Conservation (phyloP, 2,329 filamentous ascomycete genomes). For the Zasmidium cellare region DNA sequence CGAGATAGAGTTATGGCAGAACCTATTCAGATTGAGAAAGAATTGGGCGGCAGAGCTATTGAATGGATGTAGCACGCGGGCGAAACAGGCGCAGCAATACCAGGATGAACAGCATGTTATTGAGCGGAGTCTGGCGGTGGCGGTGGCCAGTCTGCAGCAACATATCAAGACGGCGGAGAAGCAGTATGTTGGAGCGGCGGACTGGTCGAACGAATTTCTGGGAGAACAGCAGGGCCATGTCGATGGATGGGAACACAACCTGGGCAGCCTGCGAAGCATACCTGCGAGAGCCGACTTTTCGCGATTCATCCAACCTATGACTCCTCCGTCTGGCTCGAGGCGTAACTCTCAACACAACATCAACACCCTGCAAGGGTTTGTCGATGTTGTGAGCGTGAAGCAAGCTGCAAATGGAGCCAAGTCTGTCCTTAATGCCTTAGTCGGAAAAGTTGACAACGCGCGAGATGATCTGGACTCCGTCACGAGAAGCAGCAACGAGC, state of each 20-base stretch:
- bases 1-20: constrained; percentile 83
- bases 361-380: constrained; percentile 69
- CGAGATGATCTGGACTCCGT: constrained; percentile 44
- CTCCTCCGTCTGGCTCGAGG: constrained; percentile 16
- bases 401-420: constrained; percentile 70
- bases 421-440: constrained; percentile 62
- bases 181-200: constrained; percentile 69
- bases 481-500: constrained; percentile 44
- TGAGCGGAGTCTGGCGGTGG: constrained; percentile 76
- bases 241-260: constrained; percentile 66
- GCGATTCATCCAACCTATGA: constrained; percentile 38
- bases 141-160: constrained; percentile 78
- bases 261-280: constrained; percentile 64
- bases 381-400: constrained; percentile 71
- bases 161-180: constrained; percentile 71
- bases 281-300: constrained; percentile 67
- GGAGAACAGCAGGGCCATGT: constrained; percentile 67
- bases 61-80: constrained; percentile 67
- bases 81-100: constrained; percentile 61
- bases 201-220: constrained; percentile 68
- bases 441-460: constrained; percentile 52
- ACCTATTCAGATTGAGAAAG: constrained; percentile 76
- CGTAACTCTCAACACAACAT: constrained; percentile 43
- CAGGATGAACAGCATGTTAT: constrained; percentile 75
- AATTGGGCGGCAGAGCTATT: constrained; percentile 75